A percentile compares a stretch with the other conserved stretches of the same genome.
phyloP scores from a whole-genome alignment of 371 early-diverging fungal species.

The Phascolomyces articulosus region DNA sequence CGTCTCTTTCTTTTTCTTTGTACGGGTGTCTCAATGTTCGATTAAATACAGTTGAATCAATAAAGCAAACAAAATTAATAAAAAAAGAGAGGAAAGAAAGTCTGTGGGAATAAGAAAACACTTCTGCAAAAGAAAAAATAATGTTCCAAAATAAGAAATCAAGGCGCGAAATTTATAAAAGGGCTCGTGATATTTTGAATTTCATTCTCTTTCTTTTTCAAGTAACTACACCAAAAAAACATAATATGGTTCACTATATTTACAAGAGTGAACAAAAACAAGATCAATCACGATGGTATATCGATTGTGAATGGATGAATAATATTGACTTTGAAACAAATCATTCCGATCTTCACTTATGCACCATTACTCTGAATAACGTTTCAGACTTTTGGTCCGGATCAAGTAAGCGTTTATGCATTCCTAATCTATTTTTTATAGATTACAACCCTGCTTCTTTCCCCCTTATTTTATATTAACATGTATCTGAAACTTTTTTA shows the following conservation, averaged over 20 bases:
- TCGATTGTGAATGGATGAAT: constrained; percentile 17
- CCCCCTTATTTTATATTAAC: too few species aligned
- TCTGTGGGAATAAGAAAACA: too few species aligned
- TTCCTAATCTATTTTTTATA: too few species aligned
- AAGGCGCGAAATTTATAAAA: too few species aligned
- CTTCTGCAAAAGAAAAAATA: too few species aligned
- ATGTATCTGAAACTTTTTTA: background rate
- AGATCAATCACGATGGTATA: background rate
- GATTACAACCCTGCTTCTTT: too few species aligned
- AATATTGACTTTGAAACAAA: constrained; percentile 11
- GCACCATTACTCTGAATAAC: constrained; percentile 10
- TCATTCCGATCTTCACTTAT: background rate
- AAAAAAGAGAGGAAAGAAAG: too few species aligned
- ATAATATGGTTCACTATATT: constrained; percentile 16
- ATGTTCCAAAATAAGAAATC: too few species aligned
- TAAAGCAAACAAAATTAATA: background rate
- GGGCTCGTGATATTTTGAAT: too few species aligned
- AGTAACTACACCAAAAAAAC: background rate
- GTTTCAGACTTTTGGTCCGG: constrained; percentile 11
- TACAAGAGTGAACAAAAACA: constrained; percentile 8
- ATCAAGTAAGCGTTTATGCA: background rate
- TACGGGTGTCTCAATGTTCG: too few species aligned
- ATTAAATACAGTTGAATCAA: too few species aligned
- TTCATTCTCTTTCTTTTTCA: background rate
- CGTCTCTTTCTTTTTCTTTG: too few species aligned